phyloP scores from a whole-genome alignment of 108 stramenopile genomes.

The Thalassiosira profunda region DNA sequence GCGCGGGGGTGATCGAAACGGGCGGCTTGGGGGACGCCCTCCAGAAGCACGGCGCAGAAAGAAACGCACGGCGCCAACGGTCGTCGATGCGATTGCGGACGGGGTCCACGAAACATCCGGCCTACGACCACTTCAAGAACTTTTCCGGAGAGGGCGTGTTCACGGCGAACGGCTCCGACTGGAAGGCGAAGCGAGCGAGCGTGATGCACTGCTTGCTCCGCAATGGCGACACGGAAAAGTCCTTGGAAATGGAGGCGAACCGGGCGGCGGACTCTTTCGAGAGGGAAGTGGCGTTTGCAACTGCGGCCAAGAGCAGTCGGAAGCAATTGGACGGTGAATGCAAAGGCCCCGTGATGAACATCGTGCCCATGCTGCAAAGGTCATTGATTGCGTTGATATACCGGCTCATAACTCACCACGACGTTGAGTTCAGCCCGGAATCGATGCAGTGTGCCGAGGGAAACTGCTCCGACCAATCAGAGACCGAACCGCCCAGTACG shows the following conservation, averaged over 20 bases:
- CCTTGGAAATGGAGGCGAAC: conserved; percentile 68
- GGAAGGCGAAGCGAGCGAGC: conserved; percentile 89
- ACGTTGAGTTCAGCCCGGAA: conserved; percentile 13
- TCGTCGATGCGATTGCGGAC: conserved; percentile 27
- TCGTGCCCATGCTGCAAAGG: conserved; percentile 78
- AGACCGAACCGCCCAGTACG: conserved; percentile 2
- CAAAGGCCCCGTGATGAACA: conserved; percentile 30
- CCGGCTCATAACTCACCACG: conserved; percentile 75
- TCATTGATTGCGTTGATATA: conserved; percentile 84
- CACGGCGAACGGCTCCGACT: conserved; percentile 90
- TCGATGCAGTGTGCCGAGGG: neutral
- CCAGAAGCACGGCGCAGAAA: no score
- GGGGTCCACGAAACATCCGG: conserved; percentile 85
- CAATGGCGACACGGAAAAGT: conserved; percentile 16
- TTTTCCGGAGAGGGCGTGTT: conserved; percentile 94
- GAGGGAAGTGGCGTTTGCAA: conserved; percentile 8
- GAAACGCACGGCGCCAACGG: conserved; percentile 2
- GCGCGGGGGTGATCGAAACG: conserved; percentile 12
- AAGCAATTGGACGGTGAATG: neutral
- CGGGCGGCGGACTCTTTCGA: conserved; percentile 61
- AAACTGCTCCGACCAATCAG: neutral
- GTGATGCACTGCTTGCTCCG: conserved; percentile 78
- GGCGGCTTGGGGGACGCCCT: neutral
- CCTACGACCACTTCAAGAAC: conserved; percentile 93
- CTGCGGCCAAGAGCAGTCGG: neutral